phyloP scores from a whole-genome alignment of 1,284 basidiomycete species.

The Thecaphora thlaspeos region DNA sequence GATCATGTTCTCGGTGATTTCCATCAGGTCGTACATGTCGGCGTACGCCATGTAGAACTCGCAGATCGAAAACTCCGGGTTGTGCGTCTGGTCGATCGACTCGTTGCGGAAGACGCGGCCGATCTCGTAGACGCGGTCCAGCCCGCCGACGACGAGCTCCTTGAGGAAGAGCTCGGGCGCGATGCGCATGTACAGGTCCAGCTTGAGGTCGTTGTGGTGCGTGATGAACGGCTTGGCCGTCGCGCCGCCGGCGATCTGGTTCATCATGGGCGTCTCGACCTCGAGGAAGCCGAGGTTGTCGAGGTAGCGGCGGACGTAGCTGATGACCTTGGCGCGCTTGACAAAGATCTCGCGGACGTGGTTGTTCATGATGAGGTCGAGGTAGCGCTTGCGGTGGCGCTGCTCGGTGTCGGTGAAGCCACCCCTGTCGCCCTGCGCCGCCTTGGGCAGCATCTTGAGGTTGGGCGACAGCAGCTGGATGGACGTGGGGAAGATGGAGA shows the following conservation, averaged over 20 bases:
- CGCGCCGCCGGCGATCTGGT: conserved; percentile 92
- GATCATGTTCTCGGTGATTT: conserved; percentile 87
- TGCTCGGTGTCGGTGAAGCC: conserved; percentile 77
- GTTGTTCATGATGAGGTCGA: conserved; percentile 94
- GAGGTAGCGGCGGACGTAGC: conserved; percentile 76
- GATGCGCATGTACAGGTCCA: conserved; percentile 96
- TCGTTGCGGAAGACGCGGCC: conserved; percentile 98
- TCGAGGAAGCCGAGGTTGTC: conserved; percentile 94
- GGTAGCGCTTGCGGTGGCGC: conserved; percentile 96
- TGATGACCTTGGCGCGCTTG: conserved; percentile 66
- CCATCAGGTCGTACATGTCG: conserved; percentile 99
- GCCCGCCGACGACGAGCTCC: conserved; percentile 92
- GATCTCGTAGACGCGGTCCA: conserved; percentile 97
- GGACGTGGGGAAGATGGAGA: conserved; percentile 79
- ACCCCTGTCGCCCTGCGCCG: conserved; percentile 64
- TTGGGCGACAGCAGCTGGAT: conserved; percentile 92
- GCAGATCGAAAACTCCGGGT: conserved; percentile 73
- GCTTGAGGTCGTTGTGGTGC: conserved; percentile 95
- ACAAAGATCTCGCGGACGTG: conserved; percentile 87
- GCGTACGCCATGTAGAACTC: conserved; percentile 99
- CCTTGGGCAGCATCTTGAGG: conserved; percentile 79
- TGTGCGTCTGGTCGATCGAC: conserved; percentile 86
- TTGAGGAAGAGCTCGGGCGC: conserved; percentile 98
- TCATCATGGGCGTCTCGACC: conserved; percentile 98
- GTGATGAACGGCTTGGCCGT: conserved; percentile 99